phyloP scores from a whole-genome alignment of 2,329 filamentous ascomycete species.

The Didymella pinodella region DNA sequence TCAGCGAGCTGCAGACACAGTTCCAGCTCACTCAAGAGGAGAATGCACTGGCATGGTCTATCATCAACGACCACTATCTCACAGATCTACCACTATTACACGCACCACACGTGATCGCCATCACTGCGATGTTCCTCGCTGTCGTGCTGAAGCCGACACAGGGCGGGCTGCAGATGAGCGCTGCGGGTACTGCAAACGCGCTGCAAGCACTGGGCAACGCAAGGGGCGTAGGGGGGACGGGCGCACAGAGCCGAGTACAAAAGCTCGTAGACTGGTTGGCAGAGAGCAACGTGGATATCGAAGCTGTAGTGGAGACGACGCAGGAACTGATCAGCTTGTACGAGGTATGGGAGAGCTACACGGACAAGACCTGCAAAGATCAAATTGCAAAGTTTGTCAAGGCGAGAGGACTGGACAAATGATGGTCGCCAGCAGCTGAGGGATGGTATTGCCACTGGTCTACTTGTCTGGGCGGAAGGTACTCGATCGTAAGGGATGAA shows the following conservation, averaged over 20 bases:
- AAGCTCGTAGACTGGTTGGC: conserved; percentile 83
- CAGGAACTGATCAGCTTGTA: conserved; percentile 93
- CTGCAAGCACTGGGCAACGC: conserved; percentile 49
- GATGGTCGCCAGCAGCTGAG: conserved; percentile 6
- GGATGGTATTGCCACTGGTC: neutral
- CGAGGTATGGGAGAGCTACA: conserved; percentile 74
- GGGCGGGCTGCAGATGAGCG: conserved; percentile 56
- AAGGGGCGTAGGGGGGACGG: conserved; percentile 36
- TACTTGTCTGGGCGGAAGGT: neutral
- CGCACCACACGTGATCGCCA: conserved; percentile 85
- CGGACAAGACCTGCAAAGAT: conserved; percentile 70
- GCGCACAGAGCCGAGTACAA: conserved; percentile 62
- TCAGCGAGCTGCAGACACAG: conserved; percentile 73
- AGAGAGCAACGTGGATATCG: conserved; percentile 84
- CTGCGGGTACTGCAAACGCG: conserved; percentile 51
- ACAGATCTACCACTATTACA: conserved; percentile 89
- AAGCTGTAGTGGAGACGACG: conserved; percentile 84
- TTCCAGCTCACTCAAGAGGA: conserved; percentile 81
- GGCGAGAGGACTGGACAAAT: conserved; percentile 65
- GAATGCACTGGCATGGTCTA: conserved; percentile 75
- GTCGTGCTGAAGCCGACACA: conserved; percentile 79
- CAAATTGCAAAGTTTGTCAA: conserved; percentile 69
- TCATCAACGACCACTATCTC: conserved; percentile 92
- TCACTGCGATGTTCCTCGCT: conserved; percentile 83
- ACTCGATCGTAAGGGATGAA: neutral